Evolutionary conservation across 495 filamentous ascomycete species (phyloP).

Genomic region (Neurospora sp.): DNA sequence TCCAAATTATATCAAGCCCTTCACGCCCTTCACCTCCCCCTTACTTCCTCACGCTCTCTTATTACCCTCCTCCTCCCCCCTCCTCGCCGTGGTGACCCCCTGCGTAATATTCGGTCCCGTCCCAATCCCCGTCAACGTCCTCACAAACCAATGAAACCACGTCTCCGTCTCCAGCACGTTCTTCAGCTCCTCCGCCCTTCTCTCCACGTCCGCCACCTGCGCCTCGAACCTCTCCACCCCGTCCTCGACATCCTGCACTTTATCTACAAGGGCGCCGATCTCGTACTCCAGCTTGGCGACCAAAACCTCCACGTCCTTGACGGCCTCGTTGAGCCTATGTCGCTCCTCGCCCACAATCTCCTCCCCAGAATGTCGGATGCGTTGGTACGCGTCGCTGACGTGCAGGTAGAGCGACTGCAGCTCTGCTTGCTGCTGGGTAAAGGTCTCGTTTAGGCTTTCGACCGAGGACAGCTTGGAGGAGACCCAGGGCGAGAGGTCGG

Average conservation of each 20-base stretch:
- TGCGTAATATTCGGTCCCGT: constrained; percentile 44
- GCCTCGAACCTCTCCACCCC: constrained; percentile 70
- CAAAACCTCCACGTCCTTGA: constrained; percentile 74
- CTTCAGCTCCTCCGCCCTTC: constrained; percentile 60
- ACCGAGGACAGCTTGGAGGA: constrained; percentile 51
- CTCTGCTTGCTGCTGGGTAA: constrained; percentile 52
- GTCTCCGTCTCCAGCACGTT: constrained; percentile 52
- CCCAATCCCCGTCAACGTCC: constrained; percentile 50
- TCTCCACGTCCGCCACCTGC: constrained; percentile 72
- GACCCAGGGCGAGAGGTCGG: constrained; percentile 54
- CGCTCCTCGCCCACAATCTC: constrained; percentile 60
- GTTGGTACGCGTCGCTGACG: constrained; percentile 52
- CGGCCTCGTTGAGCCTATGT: constrained; percentile 54
- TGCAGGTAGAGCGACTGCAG: constrained; percentile 61
- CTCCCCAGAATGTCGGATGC: constrained; percentile 52
- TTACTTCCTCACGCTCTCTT: not conserved
- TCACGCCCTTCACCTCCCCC: not conserved
- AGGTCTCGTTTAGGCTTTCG: constrained; percentile 50
- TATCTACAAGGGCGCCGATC: constrained; percentile 65
- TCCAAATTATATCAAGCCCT: not conserved
- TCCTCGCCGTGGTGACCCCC: not conserved
- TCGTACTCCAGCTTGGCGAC: constrained; percentile 92
- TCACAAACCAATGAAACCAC: constrained; percentile 48
- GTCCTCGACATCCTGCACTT: constrained; percentile 81
- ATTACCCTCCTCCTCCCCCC: not conserved